These are phyloP conservation scores for Nasturtium officinale DNA, from an alignment of 345 rosid genomes.

Conservation along the genomic window DNA sequence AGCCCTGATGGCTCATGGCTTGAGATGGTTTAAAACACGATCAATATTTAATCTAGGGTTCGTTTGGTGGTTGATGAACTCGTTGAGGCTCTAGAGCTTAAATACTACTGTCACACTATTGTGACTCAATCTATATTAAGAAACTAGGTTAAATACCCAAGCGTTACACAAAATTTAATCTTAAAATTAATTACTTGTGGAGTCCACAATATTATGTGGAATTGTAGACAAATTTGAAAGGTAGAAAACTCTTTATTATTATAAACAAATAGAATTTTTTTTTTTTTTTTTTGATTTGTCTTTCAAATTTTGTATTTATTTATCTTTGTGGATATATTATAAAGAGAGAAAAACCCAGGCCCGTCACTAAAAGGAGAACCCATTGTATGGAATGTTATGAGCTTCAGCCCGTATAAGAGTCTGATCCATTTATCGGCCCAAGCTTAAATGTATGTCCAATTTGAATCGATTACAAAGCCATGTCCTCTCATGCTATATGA, in stretches of 20 bases:
- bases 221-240: background rate
- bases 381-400: background rate
- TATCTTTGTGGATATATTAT: background rate
- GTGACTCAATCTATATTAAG: constrained; percentile 8
- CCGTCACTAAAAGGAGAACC: background rate
- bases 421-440: background rate
- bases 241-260: no score
- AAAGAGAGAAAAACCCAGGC: background rate
- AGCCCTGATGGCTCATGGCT: constrained; percentile 36
- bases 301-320: background rate
- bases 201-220: background rate
- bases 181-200: background rate
- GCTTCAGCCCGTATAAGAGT: background rate
- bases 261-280: no score
- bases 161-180: background rate
- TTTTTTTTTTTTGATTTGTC: background rate
- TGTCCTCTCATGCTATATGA: no score
- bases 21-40: constrained; percentile 29
- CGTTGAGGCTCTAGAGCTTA: constrained; percentile 7
- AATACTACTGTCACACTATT: background rate
- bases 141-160: background rate
- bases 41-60: constrained; percentile 26
- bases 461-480: no score
- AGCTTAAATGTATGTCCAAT: no score
- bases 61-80: constrained; percentile 27